A percentile compares a stretch with the other conserved stretches of the same genome.
These are phyloP conservation scores for Tripterygium wilfordii DNA, from an alignment of 177 flowering plant genomes.

Conservation along the genomic window DNA sequence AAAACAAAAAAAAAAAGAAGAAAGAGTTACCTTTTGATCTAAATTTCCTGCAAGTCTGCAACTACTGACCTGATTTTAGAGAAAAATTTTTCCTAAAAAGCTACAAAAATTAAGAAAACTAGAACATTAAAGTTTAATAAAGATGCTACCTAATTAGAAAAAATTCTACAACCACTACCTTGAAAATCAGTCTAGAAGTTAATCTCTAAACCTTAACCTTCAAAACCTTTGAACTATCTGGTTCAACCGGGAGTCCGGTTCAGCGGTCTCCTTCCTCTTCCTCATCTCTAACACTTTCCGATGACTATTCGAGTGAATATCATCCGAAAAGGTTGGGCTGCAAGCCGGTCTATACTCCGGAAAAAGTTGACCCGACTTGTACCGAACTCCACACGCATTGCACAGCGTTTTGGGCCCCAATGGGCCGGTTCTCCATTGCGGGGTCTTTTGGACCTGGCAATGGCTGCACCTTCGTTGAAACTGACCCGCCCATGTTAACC, in stretches of 20 bases:
- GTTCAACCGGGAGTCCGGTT: conserved; percentile 15
- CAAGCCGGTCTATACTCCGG: conserved; percentile 96
- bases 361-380: conserved; percentile 83
- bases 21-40: too few relatives aligned
- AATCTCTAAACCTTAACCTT: conserved; percentile 4
- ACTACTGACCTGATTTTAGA: too few relatives aligned
- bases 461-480: conserved; percentile 67
- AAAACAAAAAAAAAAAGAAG: too few relatives aligned
- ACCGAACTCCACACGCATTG: conserved; percentile 97
- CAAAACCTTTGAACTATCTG: conserved; percentile 22
- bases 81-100: too few relatives aligned
- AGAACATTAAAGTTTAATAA: too few relatives aligned
- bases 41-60: too few relatives aligned
- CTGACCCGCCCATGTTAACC: conserved; percentile 9
- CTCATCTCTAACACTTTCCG: conserved; percentile 90
- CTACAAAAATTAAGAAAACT: too few relatives aligned
- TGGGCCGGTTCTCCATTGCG: conserved; percentile 98
- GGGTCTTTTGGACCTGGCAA: conserved; percentile 84
- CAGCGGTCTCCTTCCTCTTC: conserved; percentile 44
- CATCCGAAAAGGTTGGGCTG: conserved; percentile 76
- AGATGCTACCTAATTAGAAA: too few relatives aligned
- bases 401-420: conserved; percentile 87
- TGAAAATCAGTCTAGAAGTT: too few relatives aligned
- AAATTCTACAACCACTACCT: too few relatives aligned
- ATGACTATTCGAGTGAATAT: conserved; percentile 81